phyloP scores from a whole-genome alignment of 140 eudicot genomes.

The Cichorium intybus region DNA sequence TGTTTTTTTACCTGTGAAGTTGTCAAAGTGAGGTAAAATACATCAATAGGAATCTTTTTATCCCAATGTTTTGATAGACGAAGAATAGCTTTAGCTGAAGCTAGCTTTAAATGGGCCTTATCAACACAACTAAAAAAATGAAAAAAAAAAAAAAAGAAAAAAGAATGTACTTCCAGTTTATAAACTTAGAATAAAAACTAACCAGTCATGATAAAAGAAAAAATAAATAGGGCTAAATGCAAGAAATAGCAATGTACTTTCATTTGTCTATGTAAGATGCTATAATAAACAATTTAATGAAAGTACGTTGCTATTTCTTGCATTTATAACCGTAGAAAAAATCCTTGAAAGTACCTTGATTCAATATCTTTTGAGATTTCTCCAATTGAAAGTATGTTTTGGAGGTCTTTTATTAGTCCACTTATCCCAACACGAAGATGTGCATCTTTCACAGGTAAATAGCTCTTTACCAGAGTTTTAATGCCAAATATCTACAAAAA shows the following conservation, averaged over 20 bases:
- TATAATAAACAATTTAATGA: background rate
- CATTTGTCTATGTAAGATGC: background rate
- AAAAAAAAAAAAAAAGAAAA: background rate
- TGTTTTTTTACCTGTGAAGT: conserved; percentile 64
- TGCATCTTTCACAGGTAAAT: conserved; percentile 85
- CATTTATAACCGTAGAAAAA: background rate
- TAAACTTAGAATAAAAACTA: conserved; percentile 12
- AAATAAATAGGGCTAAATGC: background rate
- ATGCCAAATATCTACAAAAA: conserved; percentile 73
- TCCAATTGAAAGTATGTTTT: conserved; percentile 66
- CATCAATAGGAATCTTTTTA: conserved; percentile 61
- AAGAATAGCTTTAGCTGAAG: conserved; percentile 92
- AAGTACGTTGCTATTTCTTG: background rate
- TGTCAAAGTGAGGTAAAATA: conserved; percentile 72
- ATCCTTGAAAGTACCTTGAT: conserved; percentile 52
- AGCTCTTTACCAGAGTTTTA: conserved; percentile 89
- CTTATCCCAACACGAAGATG: conserved; percentile 86
- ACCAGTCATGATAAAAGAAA: background rate
- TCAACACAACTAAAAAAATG: conserved; percentile 51
- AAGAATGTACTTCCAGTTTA: background rate
- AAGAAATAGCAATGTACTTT: too few species aligned
- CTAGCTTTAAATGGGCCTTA: conserved; percentile 86
- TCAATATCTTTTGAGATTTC: conserved; percentile 64
- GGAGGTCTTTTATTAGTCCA: conserved; percentile 59
- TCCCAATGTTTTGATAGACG: conserved; percentile 97